A percentile compares a stretch with the other conserved stretches of the same genome.
Conservation (phyloP, 768 basidiomycete genomes). For the Myochromella boudieri region DNA sequence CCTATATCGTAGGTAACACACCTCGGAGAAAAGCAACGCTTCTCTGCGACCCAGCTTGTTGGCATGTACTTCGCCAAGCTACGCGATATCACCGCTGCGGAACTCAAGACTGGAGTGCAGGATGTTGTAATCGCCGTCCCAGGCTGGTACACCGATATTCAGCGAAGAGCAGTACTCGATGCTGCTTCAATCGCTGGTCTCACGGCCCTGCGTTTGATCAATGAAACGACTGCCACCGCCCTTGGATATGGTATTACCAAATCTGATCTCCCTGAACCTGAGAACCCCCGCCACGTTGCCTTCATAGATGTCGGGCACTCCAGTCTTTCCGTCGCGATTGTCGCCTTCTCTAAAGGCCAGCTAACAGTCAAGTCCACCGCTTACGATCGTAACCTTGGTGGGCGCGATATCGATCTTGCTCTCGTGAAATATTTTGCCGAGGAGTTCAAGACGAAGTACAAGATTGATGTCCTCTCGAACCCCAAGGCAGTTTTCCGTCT, state of each 20-base stretch:
- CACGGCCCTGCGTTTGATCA: slow-evolving; percentile 92
- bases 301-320: slow-evolving; percentile 98
- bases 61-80: slow-evolving; percentile 90
- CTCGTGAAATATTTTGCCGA: slow-evolving; percentile 86
- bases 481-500: slow-evolving; percentile 95
- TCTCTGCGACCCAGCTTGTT: slow-evolving; percentile 90
- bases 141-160: slow-evolving; percentile 94
- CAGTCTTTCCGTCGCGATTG: slow-evolving; percentile 80
- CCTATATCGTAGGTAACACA: slow-evolving; percentile 70
- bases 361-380: slow-evolving; percentile 85
- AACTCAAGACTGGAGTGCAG: slow-evolving; percentile 83
- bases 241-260: slow-evolving; percentile 99
- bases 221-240: slow-evolving; percentile 94
- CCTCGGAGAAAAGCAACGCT: slow-evolving; percentile 74
- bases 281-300: slow-evolving; percentile 80
- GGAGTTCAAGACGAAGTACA: slow-evolving; percentile 97
- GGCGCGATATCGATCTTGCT: slow-evolving; percentile 93
- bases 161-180: slow-evolving; percentile 87
- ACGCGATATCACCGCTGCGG: slow-evolving; percentile 79
- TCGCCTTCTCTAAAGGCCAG: slow-evolving; percentile 94
- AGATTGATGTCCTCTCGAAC: slow-evolving; percentile 89
- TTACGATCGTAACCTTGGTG: slow-evolving; percentile 92
- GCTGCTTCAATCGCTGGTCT: slow-evolving; percentile 89
- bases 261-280: slow-evolving; percentile 86
- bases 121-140: slow-evolving; percentile 97